Conservation (phyloP, 2,329 filamentous ascomycete genomes). For the Camillea tinctor region DNA sequence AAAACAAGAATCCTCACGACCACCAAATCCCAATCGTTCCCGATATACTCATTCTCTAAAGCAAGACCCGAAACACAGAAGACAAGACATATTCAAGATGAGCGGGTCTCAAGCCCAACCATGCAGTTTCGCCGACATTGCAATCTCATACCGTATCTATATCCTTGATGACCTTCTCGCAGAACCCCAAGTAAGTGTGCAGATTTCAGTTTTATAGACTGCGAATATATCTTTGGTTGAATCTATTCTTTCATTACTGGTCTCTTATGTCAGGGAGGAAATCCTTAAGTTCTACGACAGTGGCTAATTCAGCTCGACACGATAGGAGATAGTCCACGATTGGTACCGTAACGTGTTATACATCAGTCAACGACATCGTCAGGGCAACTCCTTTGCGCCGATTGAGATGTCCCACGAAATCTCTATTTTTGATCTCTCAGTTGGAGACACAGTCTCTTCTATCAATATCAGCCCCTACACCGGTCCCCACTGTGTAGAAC, state of each 20-base stretch:
- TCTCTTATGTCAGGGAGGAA: too few species aligned
- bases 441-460: constrained; percentile 14
- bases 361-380: constrained; percentile 24
- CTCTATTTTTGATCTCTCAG: constrained; percentile 21
- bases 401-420: constrained; percentile 24
- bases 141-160: constrained; percentile 26
- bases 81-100: constrained; percentile 12
- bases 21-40: constrained; percentile 2
- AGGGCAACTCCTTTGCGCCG: constrained; percentile 25
- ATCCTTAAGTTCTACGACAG: not conserved
- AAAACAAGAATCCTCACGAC: constrained; percentile 3
- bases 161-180: constrained; percentile 28
- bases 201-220: not conserved
- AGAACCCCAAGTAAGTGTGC: constrained; percentile 19
- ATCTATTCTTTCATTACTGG: too few species aligned
- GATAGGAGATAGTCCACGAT: constrained; percentile 25
- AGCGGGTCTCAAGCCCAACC: constrained; percentile 12
- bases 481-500: constrained; percentile 25
- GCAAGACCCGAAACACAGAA: not conserved
- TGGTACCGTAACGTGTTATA: constrained; percentile 25
- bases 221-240: too few species aligned
- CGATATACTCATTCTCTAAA: constrained; percentile 1
- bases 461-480: constrained; percentile 23
- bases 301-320: not conserved
- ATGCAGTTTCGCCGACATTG: constrained; percentile 25